phyloP scores from a whole-genome alignment of 2,329 filamentous ascomycete genomes.

The Cercospora sp. region DNA sequence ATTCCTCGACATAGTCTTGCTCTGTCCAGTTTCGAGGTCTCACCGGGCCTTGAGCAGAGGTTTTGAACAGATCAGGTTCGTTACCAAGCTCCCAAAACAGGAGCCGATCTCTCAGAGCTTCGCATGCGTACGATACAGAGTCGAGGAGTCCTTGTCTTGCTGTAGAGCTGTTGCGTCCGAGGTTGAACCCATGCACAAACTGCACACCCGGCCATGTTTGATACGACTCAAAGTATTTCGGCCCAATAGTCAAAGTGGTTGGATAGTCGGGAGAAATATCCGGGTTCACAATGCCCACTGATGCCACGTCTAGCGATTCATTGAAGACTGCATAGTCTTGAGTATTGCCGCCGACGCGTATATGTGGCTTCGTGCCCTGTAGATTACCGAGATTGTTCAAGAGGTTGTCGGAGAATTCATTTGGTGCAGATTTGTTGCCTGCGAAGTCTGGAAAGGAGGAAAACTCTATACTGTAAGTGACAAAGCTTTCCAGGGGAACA shows the following conservation, averaged over 20 bases:
- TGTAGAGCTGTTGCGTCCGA: conserved; percentile 53
- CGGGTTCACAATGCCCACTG: conserved; percentile 56
- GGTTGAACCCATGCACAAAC: conserved; percentile 64
- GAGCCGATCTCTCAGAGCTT: conserved; percentile 55
- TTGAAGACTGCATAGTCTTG: conserved; percentile 66
- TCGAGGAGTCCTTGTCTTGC: conserved; percentile 56
- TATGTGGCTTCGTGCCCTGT: conserved; percentile 58
- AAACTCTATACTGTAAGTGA: conserved; percentile 56
- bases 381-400: conserved; percentile 58
- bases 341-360: conserved; percentile 66
- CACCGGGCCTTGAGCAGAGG: conserved; percentile 53
- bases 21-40: conserved; percentile 58
- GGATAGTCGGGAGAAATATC: conserved; percentile 59
- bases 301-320: conserved; percentile 50
- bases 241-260: conserved; percentile 60
- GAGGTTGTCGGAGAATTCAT: conserved; percentile 61
- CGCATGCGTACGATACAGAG: conserved; percentile 59
- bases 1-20: conserved; percentile 57
- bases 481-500: conserved; percentile 46
- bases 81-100: conserved; percentile 65
- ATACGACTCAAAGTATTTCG: conserved; percentile 64
- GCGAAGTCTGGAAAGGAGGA: conserved; percentile 56
- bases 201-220: conserved; percentile 56
- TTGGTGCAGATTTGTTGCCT: conserved; percentile 57
- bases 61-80: conserved; percentile 61